Evolutionary conservation across 139 green algal genomes (phyloP).

Genomic region (Ulvella scutata): DNA sequence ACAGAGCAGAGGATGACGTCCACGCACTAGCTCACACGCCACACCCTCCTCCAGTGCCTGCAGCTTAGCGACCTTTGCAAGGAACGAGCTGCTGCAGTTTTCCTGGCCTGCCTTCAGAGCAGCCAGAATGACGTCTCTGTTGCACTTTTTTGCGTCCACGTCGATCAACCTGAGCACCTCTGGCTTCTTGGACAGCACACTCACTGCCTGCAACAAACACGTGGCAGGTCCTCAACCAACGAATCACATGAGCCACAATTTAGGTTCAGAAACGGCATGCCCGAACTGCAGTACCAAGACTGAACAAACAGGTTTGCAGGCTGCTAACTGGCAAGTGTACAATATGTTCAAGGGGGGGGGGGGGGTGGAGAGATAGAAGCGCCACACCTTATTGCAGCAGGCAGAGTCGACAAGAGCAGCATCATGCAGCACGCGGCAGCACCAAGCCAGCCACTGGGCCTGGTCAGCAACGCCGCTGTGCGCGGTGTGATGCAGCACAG

Average conservation of each 20-base stretch:
- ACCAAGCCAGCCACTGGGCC: neutral
- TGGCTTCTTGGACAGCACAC: neutral
- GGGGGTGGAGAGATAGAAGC: neutral
- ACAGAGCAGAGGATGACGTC: neutral
- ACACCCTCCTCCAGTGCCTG: constrained; percentile 1
- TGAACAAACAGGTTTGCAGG: no score
- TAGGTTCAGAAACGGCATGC: neutral
- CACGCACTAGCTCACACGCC: neutral
- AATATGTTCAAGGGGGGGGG: neutral
- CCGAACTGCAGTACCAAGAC: no score
- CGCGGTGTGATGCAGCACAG: neutral
- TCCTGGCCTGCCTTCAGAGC: neutral
- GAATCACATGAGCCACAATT: neutral
- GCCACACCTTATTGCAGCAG: neutral
- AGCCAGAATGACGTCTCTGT: neutral
- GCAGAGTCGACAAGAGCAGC: neutral
- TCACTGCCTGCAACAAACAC: neutral
- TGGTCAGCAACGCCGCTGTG: neutral
- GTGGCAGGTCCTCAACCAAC: neutral
- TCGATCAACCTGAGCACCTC: neutral
- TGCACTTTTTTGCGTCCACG: neutral
- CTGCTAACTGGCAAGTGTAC: neutral
- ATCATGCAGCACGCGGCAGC: neutral
- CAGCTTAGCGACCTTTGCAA: neutral
- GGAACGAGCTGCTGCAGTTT: neutral